Evolutionary conservation across 805 yeast species (phyloP).

Genomic region (Metschnikowia rubicola): DNA sequence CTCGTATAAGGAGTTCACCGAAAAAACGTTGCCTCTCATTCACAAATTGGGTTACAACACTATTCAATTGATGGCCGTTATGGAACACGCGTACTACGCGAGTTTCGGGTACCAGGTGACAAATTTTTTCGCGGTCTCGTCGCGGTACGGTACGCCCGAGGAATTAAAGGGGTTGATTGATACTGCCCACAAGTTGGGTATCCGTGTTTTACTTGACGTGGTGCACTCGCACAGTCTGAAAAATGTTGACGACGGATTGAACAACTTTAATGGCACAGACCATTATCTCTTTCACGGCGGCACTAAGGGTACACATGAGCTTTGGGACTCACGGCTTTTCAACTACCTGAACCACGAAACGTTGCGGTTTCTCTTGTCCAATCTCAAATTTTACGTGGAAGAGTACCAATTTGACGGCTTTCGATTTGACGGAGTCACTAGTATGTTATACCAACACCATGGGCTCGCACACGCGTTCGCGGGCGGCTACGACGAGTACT

Average conservation of each 20-base stretch:
- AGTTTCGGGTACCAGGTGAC: constrained; percentile 98
- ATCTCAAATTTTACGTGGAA: constrained; percentile 78
- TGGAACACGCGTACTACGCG: constrained; percentile 99
- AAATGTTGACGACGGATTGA: constrained; percentile 90
- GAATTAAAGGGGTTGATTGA: constrained; percentile 88
- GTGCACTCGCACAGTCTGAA: constrained; percentile 97
- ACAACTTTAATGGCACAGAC: constrained; percentile 92
- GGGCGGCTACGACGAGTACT: constrained; percentile 90
- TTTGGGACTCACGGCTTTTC: constrained; percentile 96
- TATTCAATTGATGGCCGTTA: constrained; percentile 93
- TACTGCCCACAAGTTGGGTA: constrained; percentile 85
- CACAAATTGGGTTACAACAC: constrained; percentile 85
- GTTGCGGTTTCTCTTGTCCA: constrained; percentile 76
- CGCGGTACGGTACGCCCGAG: constrained; percentile 93
- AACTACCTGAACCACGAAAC: constrained; percentile 92
- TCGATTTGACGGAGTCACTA: constrained; percentile 94
- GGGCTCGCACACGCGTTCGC: constrained; percentile 88
- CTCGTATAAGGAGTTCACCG: constrained; percentile 79
- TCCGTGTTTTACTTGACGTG: constrained; percentile 81
- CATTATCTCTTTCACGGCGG: constrained; percentile 93
- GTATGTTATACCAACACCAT: constrained; percentile 88
- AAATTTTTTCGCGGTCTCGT: constrained; percentile 83
- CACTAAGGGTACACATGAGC: constrained; percentile 80
- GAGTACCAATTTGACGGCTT: constrained; percentile 90
- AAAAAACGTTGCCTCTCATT: constrained; percentile 77